Conservation (phyloP, 108 stramenopile genomes). For the Skeletonema menzelii region DNA sequence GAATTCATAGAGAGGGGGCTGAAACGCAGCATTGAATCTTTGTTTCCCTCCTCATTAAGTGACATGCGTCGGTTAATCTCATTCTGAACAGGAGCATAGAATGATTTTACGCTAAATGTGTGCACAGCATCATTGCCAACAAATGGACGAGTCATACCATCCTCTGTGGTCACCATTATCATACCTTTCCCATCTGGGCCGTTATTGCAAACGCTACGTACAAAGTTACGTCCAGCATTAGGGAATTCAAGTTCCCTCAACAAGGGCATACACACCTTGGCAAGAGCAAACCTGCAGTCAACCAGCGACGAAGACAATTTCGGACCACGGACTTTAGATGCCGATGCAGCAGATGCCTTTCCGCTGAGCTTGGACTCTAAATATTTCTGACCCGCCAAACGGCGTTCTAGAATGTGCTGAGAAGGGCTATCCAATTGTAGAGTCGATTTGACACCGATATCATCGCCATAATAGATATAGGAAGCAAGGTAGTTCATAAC, state of each 20-base stretch:
- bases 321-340: background rate
- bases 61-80: slow-evolving; percentile 48
- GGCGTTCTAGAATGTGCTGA: slow-evolving; percentile 10
- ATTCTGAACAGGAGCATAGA: slow-evolving; percentile 48
- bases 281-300: slow-evolving; percentile 50
- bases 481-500: slow-evolving; percentile 34
- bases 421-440: slow-evolving; percentile 37
- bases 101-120: slow-evolving; percentile 30
- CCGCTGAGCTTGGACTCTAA: slow-evolving; percentile 31
- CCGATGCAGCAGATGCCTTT: background rate
- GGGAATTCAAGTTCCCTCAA: slow-evolving; percentile 51
- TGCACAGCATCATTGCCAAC: slow-evolving; percentile 55
- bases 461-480: slow-evolving; percentile 54
- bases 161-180: slow-evolving; percentile 25
- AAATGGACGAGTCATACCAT: slow-evolving; percentile 16
- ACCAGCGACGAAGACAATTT: slow-evolving; percentile 37
- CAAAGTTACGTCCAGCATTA: slow-evolving; percentile 24
- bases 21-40: slow-evolving; percentile 27
- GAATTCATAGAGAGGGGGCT: slow-evolving; percentile 48
- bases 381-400: slow-evolving; percentile 36
- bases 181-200: slow-evolving; percentile 21
- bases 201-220: slow-evolving; percentile 16
- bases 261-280: slow-evolving; percentile 56
- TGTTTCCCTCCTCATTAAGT: background rate
- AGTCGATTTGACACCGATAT: slow-evolving; percentile 37